Evolutionary conservation across 1,284 basidiomycete genomes (phyloP), one percentile per base, ranked within the genome.

Genomic region (Papiliotrema flavescens): DNA sequence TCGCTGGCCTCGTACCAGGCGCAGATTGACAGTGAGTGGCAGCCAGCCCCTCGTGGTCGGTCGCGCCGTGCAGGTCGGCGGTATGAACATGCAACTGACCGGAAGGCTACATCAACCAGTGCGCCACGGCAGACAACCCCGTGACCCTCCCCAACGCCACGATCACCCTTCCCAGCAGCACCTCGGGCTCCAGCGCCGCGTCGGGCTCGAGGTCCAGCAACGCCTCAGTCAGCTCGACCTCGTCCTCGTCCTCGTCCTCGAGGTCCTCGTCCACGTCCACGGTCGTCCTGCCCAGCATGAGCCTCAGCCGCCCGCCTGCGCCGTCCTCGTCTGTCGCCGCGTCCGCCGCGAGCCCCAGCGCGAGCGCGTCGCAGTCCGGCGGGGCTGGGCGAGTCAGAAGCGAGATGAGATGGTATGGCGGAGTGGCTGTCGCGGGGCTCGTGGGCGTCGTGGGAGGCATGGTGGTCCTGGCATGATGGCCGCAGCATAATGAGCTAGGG

Each of bases 41-140:
- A 8, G 19, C 44, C n/a, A 14, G 50, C 17, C 51, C 28, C 19
- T 36, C 5, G 23, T 35, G 24, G 7, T 13, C 43, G 4, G 22
- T 3, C n/a, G n/a, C n/a, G n/a, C n/a, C n/a, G n/a, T n/a, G n/a
- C n/a, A n/a, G n/a, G n/a, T n/a, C n/a, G n/a, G n/a, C n/a, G n/a
- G n/a, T n/a, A n/a, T 26, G 6, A 19, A 45, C 5, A 40, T 22
- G 4, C 17, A 2, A 9, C 37, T 53, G 17, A 46, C 52, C 20
- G 6, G 8, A 24, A 60, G 55, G 56, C 14, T 58, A 55, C 43
- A 56, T 61, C 42, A 45, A 49, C 15, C 56, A 57, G 54, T 61
- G 60, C 45, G 54, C 56, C 3, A 37, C 42, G 15, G 60, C 53
- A 6, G 17, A 26, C 23, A 49, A 45, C 26, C 56, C 60, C 17